Evolutionary conservation across 352 stramenopile species (phyloP).

Genomic region (Pythium angustatum): DNA sequence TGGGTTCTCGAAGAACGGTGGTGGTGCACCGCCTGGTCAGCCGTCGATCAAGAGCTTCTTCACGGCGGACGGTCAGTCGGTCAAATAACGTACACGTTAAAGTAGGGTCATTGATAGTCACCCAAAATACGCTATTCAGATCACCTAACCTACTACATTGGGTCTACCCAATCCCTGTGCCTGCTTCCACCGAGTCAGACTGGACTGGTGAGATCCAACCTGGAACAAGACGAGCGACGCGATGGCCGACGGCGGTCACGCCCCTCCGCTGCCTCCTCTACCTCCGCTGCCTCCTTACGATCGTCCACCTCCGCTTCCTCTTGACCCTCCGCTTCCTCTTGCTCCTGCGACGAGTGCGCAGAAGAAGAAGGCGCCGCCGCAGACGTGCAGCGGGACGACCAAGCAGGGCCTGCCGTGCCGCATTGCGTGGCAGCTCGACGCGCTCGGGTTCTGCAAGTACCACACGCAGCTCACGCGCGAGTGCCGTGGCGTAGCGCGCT

Average conservation of each 20-base stretch:
- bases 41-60: conserved; percentile 18
- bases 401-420: conserved; percentile 29
- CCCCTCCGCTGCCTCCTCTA: not conserved
- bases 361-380: not conserved
- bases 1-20: conserved; percentile 9
- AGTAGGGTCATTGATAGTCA: too few species aligned
- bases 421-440: conserved; percentile 31
- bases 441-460: conserved; percentile 37
- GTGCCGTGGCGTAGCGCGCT: conserved; percentile 32
- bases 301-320: not conserved
- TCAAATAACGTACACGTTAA: not conserved
- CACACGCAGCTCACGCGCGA: conserved; percentile 26
- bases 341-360: not conserved
- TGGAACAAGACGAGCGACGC: too few species aligned
- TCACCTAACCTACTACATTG: too few species aligned
- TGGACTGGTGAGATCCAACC: too few species aligned
- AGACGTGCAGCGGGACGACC: conserved; percentile 24
- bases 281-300: not conserved
- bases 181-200: too few species aligned
- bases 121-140: too few species aligned
- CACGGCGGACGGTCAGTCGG: not conserved
- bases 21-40: not conserved
- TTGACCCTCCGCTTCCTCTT: too few species aligned
- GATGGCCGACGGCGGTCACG: not conserved
- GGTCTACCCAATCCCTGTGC: too few species aligned